Conservation (phyloP, 2,329 filamentous ascomycete species). For the Pseudocercospora eumusae region DNA sequence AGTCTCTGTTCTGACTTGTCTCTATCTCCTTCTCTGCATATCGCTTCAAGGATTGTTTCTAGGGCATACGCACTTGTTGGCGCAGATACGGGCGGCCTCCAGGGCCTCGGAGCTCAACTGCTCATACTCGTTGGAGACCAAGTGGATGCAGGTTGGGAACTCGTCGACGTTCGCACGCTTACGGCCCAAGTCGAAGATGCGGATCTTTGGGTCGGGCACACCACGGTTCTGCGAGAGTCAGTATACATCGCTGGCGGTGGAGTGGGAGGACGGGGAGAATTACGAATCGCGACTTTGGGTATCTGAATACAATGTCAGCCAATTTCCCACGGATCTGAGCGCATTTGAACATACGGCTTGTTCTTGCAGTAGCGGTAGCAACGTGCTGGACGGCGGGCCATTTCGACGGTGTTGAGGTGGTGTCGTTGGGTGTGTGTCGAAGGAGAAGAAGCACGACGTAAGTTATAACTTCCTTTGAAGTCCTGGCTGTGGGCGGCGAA, state of each 20-base stretch:
- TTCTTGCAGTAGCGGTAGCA: constrained; percentile 99
- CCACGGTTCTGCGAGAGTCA: constrained; percentile 72
- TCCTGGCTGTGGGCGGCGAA: constrained; percentile 3
- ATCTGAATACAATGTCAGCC: constrained; percentile 4
- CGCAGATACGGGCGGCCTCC: constrained; percentile 99
- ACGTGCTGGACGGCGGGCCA: constrained; percentile 98
- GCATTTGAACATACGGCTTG: constrained; percentile 73
- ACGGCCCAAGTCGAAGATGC: constrained; percentile 72
- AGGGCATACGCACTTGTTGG: constrained; percentile 78
- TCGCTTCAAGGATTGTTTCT: neutral
- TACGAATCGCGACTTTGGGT: constrained; percentile 92
- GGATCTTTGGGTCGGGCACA: constrained; percentile 65
- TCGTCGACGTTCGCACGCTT: constrained; percentile 99
- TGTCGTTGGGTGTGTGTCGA: constrained; percentile 50
- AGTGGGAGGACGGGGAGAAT: neutral
- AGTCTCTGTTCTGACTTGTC: constrained; percentile 11
- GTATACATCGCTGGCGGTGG: neutral
- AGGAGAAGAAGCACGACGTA: constrained; percentile 27
- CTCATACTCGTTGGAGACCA: constrained; percentile 99
- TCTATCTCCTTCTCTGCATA: constrained; percentile 2
- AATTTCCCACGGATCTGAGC: neutral
- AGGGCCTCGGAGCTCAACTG: constrained; percentile 99
- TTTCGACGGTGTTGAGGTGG: constrained; percentile 69
- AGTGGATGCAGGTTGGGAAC: constrained; percentile 98
- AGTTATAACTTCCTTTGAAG: constrained; percentile 26